Evolutionary conservation across 2,329 filamentous ascomycete species (phyloP).

Genomic region (Hypoxylon sp.): DNA sequence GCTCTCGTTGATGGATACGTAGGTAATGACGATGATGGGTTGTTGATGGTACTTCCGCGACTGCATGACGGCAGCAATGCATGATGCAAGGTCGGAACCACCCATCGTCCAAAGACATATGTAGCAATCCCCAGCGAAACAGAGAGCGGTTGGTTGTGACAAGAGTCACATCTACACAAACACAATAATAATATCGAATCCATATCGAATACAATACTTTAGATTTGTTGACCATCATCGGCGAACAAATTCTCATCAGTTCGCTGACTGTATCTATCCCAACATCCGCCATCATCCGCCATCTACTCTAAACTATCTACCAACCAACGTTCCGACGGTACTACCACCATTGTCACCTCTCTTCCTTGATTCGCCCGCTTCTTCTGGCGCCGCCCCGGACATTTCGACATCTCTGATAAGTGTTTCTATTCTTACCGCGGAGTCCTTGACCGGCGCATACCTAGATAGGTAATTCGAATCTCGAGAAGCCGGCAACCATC

Average conservation of each 20-base stretch:
- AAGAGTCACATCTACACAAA: conserved; percentile 24
- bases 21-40: conserved; percentile 7
- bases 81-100: conserved; percentile 45
- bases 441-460: not conserved
- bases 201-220: conserved; percentile 1
- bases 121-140: conserved; percentile 20
- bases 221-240: conserved; percentile 6
- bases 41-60: conserved; percentile 22
- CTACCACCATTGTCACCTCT: conserved; percentile 1
- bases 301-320: conserved; percentile 9
- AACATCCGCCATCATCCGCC: conserved; percentile 1
- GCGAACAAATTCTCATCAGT: not conserved
- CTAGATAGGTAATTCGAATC: conserved; percentile 10
- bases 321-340: conserved; percentile 13
- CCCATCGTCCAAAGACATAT: conserved; percentile 33
- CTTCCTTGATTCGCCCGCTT: conserved; percentile 17
- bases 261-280: conserved; percentile 35
- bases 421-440: conserved; percentile 16
- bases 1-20: conserved; percentile 5
- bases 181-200: conserved; percentile 6
- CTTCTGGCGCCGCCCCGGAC: conserved; percentile 13
- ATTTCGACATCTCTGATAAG: conserved; percentile 29
- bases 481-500: conserved; percentile 1
- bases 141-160: conserved; percentile 16
- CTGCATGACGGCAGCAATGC: conserved; percentile 44